Percentiles rank a stretch among this genome's conserved stretches.
These are phyloP conservation scores for Aspergillus sp. DNA, from an alignment of 2,329 filamentous ascomycete genomes.

Conservation along the genomic window DNA sequence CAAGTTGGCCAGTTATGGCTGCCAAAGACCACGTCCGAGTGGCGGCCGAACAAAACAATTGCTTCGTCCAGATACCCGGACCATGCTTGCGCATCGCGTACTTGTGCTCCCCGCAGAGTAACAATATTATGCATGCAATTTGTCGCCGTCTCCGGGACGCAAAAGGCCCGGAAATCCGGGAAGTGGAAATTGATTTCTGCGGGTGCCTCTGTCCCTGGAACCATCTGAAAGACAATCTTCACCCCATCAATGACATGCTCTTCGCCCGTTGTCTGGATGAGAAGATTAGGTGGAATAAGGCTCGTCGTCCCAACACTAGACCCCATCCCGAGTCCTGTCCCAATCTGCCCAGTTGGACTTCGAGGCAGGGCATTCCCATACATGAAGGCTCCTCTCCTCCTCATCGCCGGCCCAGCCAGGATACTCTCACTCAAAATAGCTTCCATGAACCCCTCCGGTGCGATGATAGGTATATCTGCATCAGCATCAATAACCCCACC, in stretches of 20 bases:
- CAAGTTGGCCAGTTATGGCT: constrained; percentile 48
- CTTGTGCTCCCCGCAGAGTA: constrained; percentile 43
- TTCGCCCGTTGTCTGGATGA: constrained; percentile 35
- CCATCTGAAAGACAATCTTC: constrained; percentile 42
- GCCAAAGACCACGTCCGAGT: constrained; percentile 37
- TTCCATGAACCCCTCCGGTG: constrained; percentile 42
- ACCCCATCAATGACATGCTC: constrained; percentile 36
- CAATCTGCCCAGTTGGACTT: constrained; percentile 36
- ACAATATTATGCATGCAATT: constrained; percentile 45
- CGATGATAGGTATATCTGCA: constrained; percentile 27
- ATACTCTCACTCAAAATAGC: constrained; percentile 42
- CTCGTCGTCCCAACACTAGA: constrained; percentile 28
- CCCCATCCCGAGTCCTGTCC: constrained; percentile 38
- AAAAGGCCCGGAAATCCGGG: constrained; percentile 38
- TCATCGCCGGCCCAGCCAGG: constrained; percentile 41
- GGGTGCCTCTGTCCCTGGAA: constrained; percentile 45
- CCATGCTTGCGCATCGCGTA: constrained; percentile 45
- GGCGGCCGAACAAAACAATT: constrained; percentile 34
- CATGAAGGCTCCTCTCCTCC: constrained; percentile 41
- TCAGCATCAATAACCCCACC: constrained; percentile 12
- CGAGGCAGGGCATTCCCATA: constrained; percentile 37
- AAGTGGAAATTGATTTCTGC: constrained; percentile 46
- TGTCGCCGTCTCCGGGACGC: constrained; percentile 41
- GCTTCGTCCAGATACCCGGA: constrained; percentile 41
- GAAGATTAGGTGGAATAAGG: constrained; percentile 36